Evolutionary conservation across 441 rosid genomes (phyloP), one percentile per base, ranked within the genome.

Genomic region (Cnidoscolus chayamansa): DNA sequence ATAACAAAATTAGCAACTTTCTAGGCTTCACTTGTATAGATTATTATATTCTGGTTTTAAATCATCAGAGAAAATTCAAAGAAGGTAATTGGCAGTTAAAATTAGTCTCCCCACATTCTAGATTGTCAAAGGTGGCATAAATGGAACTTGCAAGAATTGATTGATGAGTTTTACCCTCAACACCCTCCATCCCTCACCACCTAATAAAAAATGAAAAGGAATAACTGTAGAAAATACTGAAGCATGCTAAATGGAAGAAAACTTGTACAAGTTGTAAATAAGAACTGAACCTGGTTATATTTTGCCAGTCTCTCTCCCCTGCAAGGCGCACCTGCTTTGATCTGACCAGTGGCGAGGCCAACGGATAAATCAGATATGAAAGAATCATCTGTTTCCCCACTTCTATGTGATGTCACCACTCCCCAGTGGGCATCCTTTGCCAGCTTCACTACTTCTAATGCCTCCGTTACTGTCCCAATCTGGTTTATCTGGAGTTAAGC

Each of bases 251-350:
- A 25, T 58, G 62, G 62, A 58, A 45, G 62, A 35, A 57, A 59
- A 49, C 4, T 10, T 40, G 16, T 9, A 58, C n/a, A 72, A 55
- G n/a, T 32, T 5, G 16, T 60, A 65, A 32, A 65, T 16, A 12
- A 59, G 65, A 76, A 68, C 56, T 47, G 69, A 75, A 91, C 99
- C 98, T 95, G 98, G 76, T 95, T 95, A 85, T 92, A 95, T 78
- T 95, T 95, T 60, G 90, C 90, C 61, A 91, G 76, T 59, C 98
- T 86, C 83, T 95, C 99, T 77, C 99, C 98, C 73, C 99, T 84
- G 85, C 95, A 91, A 75, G 99, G 98, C 81, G 98, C 99, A 74
- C 99, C 99, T 61, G 97, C 89, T 83, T 92, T 92, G 73, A 94
- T 89, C 82, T 87, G 96, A 77, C 93, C 96, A 4, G 95, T 81